Conservation (phyloP, 495 filamentous ascomycete species). For the Pseudoneurospora amorphoporcata region DNA sequence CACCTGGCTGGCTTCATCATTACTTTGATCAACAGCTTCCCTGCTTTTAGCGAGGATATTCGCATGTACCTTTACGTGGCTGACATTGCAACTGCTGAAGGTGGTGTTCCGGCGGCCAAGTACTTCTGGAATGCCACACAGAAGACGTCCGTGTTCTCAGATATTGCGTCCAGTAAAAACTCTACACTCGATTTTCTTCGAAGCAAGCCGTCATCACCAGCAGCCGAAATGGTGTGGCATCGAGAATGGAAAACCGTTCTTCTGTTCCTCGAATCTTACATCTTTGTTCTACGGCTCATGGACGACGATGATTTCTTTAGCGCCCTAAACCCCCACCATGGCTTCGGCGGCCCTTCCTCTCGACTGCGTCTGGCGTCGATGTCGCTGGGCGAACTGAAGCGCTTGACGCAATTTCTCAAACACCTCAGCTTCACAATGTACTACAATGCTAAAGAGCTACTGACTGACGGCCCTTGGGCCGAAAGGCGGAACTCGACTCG, state of each 20-base stretch:
- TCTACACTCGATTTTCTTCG: conserved; percentile 13
- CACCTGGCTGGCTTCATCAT: conserved; percentile 79
- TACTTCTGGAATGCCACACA: conserved; percentile 80
- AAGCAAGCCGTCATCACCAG: conserved; percentile 8
- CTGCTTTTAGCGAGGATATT: conserved; percentile 73
- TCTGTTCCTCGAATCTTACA: conserved; percentile 88
- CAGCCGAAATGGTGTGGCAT: conserved; percentile 26
- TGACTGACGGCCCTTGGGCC: conserved; percentile 1
- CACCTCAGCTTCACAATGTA: conserved; percentile 87
- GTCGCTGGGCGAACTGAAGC: conserved; percentile 56
- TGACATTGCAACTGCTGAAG: conserved; percentile 46
- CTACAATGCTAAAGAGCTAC: conserved; percentile 61
- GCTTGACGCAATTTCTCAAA: conserved; percentile 77
- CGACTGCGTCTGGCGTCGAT: conserved; percentile 56
- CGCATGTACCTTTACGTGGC: conserved; percentile 90
- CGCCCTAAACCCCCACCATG: conserved; percentile 12
- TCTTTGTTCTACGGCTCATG: conserved; percentile 80
- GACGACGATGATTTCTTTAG: conserved; percentile 83
- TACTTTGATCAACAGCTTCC: conserved; percentile 79
- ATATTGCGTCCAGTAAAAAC: conserved; percentile 38
- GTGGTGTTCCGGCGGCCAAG: conserved; percentile 58
- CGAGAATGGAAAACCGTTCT: conserved; percentile 84
- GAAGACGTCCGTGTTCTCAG: conserved; percentile 54
- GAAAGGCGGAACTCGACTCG: neutral
- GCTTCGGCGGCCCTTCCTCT: conserved; percentile 3